Evolutionary conservation across 2,329 filamentous ascomycete genomes (phyloP), one percentile per base, ranked within the genome.

Genomic region (Lachnellula occidentalis): DNA sequence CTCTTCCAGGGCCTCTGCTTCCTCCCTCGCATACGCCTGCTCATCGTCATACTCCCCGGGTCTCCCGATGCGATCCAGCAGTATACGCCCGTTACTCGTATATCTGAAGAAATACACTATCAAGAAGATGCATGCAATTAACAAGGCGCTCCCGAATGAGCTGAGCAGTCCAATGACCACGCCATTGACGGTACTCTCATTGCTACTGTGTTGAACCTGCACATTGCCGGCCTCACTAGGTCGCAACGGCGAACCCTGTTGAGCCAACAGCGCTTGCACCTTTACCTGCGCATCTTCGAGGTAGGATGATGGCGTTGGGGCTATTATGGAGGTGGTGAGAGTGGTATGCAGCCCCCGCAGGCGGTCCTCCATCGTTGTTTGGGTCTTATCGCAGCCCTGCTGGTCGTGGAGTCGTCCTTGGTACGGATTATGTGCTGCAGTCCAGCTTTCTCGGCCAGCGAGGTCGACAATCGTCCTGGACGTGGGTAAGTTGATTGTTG

Each of bases 21-120:
- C 94, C 71, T 97, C 94, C 68, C 89, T 85, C 61, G 86, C 80
- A 75, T 96, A 96, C 11, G 90, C 89, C 74, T 97, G 92, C 72
- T 97, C 94, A 73, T 99, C 94, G 70, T 99, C 94, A 71, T 91
- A 99, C 74, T 97, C 94, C 65, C 94, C 94, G 0, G 94, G 94
- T 57, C 92, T 81, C 45, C 91, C 91, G 71, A 99, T 87, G 61
- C 92, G 86, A 74, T 99, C 94, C 63, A 99, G 81, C 60, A 97
- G 83, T 68, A 99, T 96, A 64, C 92, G 84, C 43, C 92, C 92
- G 49, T 87, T 87, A 52, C 80, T 83, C 37, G 92, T 96, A 71
- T 95, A 95, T 73, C 88, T 84, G 73, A 97, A 94, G 75, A 96
- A 94, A 73, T 96, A 96, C 69, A 97, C 84, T 68, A 94, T 75